phyloP scores from a whole-genome alignment of 1,284 basidiomycete species.

The Malassezia vespertilionis region DNA sequence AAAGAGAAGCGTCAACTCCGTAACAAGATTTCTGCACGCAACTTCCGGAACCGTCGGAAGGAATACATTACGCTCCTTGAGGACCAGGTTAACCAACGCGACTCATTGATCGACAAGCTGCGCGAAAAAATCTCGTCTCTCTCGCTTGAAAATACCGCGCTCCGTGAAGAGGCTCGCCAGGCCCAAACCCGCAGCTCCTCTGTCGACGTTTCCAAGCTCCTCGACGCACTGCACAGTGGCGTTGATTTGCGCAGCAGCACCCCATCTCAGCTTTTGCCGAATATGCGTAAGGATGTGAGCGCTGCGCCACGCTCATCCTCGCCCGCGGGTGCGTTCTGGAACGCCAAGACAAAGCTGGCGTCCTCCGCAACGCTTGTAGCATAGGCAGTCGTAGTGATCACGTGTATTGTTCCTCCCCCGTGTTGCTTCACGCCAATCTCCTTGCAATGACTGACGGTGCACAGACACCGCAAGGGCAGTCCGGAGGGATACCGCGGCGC shows the following conservation, averaged over 20 bases:
- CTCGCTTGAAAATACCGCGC: constrained; percentile 68
- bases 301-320: constrained; percentile 3
- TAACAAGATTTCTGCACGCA: constrained; percentile 91
- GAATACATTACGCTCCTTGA: constrained; percentile 90
- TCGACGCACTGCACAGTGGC: constrained; percentile 61
- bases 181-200: constrained; percentile 58
- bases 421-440: neutral
- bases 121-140: constrained; percentile 70
- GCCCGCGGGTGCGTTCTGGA: constrained; percentile 6
- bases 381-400: too few relatives aligned
- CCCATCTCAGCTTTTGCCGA: constrained; percentile 1
- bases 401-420: too few relatives aligned
- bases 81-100: constrained; percentile 82
- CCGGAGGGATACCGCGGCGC: neutral
- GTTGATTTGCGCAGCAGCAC: too few relatives aligned
- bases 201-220: constrained; percentile 33
- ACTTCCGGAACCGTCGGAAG: constrained; percentile 85
- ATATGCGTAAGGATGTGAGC: constrained; percentile 12
- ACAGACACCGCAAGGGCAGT: neutral
- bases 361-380: constrained; percentile 1
- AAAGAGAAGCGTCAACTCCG: constrained; percentile 93
- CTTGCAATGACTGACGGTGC: neutral
- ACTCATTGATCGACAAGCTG: constrained; percentile 76
- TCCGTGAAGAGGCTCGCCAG: constrained; percentile 50
- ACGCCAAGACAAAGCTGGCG: neutral